These are phyloP conservation scores for Sambucus nigra DNA, from an alignment of 129 eudicot species.

Conservation along the genomic window DNA sequence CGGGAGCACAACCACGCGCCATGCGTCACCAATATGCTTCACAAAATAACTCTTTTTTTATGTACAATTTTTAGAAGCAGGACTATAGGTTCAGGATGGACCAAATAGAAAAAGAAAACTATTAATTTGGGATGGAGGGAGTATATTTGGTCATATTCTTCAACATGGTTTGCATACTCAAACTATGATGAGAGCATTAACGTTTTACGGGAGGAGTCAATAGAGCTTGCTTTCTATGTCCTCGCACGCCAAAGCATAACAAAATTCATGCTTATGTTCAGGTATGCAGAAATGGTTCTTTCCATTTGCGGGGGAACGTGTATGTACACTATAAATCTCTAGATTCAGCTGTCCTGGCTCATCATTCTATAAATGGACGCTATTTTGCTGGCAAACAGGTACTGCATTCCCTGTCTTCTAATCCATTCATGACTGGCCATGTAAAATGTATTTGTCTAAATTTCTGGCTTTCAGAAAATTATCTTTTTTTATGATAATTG, in stretches of 20 bases:
- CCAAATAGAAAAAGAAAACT: no score
- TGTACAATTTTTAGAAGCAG: not conserved
- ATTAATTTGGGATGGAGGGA: no score
- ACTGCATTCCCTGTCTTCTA: conserved; percentile 1
- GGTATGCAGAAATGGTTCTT: conserved; percentile 94
- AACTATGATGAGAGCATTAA: not conserved
- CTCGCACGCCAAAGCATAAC: conserved; percentile 1
- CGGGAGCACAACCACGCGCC: no score
- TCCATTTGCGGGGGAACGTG: conserved; percentile 91
- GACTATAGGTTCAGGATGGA: no score
- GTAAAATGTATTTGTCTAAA: not conserved
- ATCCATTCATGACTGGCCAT: conserved; percentile 3
- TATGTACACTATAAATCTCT: conserved; percentile 69
- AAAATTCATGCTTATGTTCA: conserved; percentile 8
- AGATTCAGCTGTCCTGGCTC: conserved; percentile 83
- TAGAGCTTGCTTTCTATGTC: conserved; percentile 3
- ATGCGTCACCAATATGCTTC: no score
- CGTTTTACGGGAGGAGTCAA: not conserved
- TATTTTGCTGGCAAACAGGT: conserved; percentile 98
- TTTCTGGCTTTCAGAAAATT: not conserved
- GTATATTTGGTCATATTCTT: not conserved
- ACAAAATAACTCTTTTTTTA: no score
- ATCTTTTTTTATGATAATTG: no score
- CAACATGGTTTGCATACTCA: not conserved
- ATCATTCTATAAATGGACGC: conserved; percentile 75